These are phyloP conservation scores for Candida ulmi DNA, from an alignment of 805 yeast species.

Conservation along the genomic window DNA sequence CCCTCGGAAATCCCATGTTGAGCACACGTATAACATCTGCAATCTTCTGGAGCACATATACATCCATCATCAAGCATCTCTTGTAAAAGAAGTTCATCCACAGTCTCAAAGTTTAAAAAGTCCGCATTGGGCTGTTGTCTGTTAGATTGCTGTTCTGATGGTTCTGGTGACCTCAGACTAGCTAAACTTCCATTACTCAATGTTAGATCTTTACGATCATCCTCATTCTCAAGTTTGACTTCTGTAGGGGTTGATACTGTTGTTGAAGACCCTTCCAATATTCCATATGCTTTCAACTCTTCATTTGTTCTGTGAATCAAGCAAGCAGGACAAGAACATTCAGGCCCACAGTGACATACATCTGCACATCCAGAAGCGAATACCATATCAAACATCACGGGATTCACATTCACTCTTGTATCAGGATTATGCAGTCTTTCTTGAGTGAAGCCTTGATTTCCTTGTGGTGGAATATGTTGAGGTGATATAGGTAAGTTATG, in stretches of 20 bases:
- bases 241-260: slow-evolving; percentile 13
- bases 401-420: background rate
- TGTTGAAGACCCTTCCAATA: slow-evolving; percentile 14
- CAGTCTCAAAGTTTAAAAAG: slow-evolving; percentile 14
- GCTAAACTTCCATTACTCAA: too few species aligned
- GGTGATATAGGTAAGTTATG: too few species aligned
- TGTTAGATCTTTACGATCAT: too few species aligned
- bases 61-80: slow-evolving; percentile 15
- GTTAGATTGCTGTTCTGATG: background rate
- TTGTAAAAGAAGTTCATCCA: slow-evolving; percentile 15
- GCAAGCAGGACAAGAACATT: slow-evolving; percentile 22
- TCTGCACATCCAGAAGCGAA: slow-evolving; percentile 18
- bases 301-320: slow-evolving; percentile 22
- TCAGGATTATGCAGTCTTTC: too few species aligned
- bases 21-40: slow-evolving; percentile 17
- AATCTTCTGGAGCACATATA: slow-evolving; percentile 11
- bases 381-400: slow-evolving; percentile 15
- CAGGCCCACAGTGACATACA: slow-evolving; percentile 22
- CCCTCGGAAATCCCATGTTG: slow-evolving; percentile 21
- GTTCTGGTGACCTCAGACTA: too few species aligned
- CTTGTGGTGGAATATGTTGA: too few species aligned
- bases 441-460: too few species aligned
- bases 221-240: background rate
- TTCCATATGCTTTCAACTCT: slow-evolving; percentile 19
- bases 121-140: background rate